A percentile compares a stretch with the other conserved stretches of the same genome.
These are phyloP conservation scores for Diutina rugosa DNA, from an alignment of 1,139 yeast genomes.

Conservation along the genomic window DNA sequence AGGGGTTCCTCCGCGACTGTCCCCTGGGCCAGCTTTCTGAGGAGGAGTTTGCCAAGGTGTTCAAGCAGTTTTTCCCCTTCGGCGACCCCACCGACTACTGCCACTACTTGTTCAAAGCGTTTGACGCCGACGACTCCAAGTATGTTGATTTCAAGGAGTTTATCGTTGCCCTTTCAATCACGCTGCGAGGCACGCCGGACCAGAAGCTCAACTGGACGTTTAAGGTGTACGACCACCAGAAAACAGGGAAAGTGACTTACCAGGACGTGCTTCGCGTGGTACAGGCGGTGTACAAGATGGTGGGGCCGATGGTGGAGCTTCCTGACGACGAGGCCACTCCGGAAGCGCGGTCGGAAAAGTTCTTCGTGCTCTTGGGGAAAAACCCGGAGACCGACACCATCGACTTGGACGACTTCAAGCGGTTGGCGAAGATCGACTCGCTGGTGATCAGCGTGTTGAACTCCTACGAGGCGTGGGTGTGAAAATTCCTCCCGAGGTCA, in stretches of 20 bases:
- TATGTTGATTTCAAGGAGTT: slow-evolving; percentile 87
- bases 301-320: slow-evolving; percentile 85
- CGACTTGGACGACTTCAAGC: slow-evolving; percentile 69
- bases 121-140: slow-evolving; percentile 75
- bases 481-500: slow-evolving; percentile 5
- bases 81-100: slow-evolving; percentile 94
- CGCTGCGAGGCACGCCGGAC: slow-evolving; percentile 78
- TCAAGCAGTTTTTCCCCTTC: slow-evolving; percentile 94
- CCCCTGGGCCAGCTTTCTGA: slow-evolving; percentile 82
- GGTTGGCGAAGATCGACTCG: slow-evolving; percentile 71
- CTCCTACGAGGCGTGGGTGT: slow-evolving; percentile 69
- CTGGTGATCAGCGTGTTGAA: slow-evolving; percentile 70
- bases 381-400: slow-evolving; percentile 51
- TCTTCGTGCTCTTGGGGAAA: slow-evolving; percentile 63
- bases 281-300: slow-evolving; percentile 83
- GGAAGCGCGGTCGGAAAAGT: slow-evolving; percentile 71
- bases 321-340: slow-evolving; percentile 94
- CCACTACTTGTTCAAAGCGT: slow-evolving; percentile 75
- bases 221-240: slow-evolving; percentile 71
- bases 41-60: slow-evolving; percentile 82
- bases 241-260: slow-evolving; percentile 62
- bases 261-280: slow-evolving; percentile 73
- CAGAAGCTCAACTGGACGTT: slow-evolving; percentile 86
- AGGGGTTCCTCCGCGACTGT: slow-evolving; percentile 88
- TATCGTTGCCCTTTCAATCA: slow-evolving; percentile 74